Conservation (phyloP, 2,329 filamentous ascomycete species). For the Zarea fungicola region DNA sequence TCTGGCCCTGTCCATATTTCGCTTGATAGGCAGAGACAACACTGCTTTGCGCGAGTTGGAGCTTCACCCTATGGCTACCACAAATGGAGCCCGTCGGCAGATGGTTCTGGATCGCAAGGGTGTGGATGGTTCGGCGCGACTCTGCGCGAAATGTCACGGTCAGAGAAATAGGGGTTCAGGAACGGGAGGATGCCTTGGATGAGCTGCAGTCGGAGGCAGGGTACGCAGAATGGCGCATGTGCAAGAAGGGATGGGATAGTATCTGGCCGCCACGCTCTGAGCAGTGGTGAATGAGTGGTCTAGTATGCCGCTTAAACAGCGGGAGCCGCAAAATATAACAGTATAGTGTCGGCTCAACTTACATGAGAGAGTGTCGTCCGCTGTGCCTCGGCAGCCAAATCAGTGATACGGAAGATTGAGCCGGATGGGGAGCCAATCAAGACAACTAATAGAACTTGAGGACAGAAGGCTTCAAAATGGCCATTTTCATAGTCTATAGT, state of each 20-base stretch:
- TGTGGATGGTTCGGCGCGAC: background rate
- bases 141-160: background rate
- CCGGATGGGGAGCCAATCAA: no score
- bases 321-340: no score
- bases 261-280: background rate
- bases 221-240: background rate
- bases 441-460: no score
- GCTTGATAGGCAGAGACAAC: background rate
- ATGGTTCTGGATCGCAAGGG: background rate
- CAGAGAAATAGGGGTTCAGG: background rate
- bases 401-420: no score
- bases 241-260: background rate
- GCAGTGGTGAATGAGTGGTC: conserved; percentile 2
- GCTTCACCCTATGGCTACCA: background rate
- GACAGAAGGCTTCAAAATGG: no score
- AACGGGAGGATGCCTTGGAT: background rate
- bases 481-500: no score
- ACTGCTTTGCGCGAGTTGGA: background rate
- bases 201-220: background rate
- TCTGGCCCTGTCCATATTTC: background rate
- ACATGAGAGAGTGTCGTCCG: no score
- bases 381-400: no score
- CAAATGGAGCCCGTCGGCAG: background rate
- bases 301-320: background rate
- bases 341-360: no score